Evolutionary conservation across 2,329 filamentous ascomycete species (phyloP).

Genomic region (Hypoxylon sp.): DNA sequence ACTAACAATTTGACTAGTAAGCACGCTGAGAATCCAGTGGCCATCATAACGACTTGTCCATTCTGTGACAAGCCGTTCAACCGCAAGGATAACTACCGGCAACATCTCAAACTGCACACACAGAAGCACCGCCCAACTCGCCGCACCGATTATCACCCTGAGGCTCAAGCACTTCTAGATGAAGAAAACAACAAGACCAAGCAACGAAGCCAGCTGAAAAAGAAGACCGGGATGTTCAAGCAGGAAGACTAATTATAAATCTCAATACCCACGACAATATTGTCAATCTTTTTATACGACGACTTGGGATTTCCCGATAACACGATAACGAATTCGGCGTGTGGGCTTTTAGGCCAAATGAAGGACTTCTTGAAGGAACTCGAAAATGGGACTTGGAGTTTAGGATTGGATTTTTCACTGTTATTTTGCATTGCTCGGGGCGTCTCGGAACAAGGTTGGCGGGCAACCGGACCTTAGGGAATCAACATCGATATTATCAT

Average conservation of each 20-base stretch:
- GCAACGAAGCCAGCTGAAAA: conserved; percentile 47
- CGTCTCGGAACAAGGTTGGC: conserved; percentile 25
- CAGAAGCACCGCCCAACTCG: conserved; percentile 51
- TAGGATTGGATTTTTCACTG: conserved; percentile 7
- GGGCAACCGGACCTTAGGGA: conserved; percentile 16
- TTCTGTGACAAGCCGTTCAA: conserved; percentile 54
- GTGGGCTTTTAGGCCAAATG: conserved; percentile 32
- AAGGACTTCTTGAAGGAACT: conserved; percentile 4
- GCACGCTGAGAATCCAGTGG: conserved; percentile 45
- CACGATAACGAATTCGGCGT: conserved; percentile 8
- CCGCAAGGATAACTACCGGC: conserved; percentile 58
- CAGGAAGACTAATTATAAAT: conserved; percentile 32
- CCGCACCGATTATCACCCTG: conserved; percentile 53
- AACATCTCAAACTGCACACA: conserved; percentile 59
- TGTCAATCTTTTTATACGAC: conserved; percentile 16
- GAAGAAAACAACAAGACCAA: conserved; percentile 48
- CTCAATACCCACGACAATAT: conserved; percentile 18
- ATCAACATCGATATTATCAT: conserved; percentile 21
- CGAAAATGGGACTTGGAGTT: conserved; percentile 31
- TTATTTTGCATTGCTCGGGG: conserved; percentile 27
- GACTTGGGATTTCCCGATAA: conserved; percentile 5
- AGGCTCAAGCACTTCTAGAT: conserved; percentile 48
- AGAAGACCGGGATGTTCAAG: conserved; percentile 35
- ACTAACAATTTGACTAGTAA: conserved; percentile 53
- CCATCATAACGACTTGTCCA: conserved; percentile 41